Evolutionary conservation across 2,329 filamentous ascomycete species (phyloP).

Genomic region (Hypomyces rosellus): DNA sequence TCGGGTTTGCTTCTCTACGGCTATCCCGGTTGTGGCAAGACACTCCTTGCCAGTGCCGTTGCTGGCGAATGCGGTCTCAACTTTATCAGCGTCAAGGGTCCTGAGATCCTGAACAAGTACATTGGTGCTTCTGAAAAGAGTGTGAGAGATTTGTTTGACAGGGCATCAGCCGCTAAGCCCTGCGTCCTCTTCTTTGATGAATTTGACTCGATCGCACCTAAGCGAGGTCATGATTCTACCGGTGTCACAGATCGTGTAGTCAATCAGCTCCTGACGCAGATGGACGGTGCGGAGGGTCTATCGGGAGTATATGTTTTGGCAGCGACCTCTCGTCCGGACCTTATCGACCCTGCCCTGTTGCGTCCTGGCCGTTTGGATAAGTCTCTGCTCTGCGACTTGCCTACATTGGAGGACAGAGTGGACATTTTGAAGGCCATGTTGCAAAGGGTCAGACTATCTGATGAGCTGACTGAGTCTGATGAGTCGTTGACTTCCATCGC

Average conservation of each 20-base stretch:
- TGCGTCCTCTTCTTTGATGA: conserved; percentile 98
- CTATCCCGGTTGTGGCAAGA: conserved; percentile 94
- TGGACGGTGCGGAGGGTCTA: conserved; percentile 95
- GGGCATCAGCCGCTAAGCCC: conserved; percentile 81
- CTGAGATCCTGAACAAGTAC: conserved; percentile 98
- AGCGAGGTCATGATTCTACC: conserved; percentile 92
- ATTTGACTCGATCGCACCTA: conserved; percentile 96
- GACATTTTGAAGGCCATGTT: conserved; percentile 87
- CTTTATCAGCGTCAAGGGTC: conserved; percentile 97
- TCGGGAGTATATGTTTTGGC: conserved; percentile 95
- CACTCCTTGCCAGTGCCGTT: conserved; percentile 89
- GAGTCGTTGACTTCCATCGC: conserved; percentile 67
- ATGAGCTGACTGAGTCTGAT: conserved; percentile 53
- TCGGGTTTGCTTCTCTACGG: conserved; percentile 92
- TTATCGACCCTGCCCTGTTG: conserved; percentile 90
- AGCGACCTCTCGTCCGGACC: conserved; percentile 84
- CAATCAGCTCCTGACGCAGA: conserved; percentile 95
- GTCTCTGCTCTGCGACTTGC: conserved; percentile 85
- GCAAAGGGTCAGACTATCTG: conserved; percentile 67
- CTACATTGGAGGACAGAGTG: conserved; percentile 68
- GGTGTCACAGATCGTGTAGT: conserved; percentile 98
- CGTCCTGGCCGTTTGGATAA: conserved; percentile 92
- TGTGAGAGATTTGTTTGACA: conserved; percentile 89
- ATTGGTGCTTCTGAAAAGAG: conserved; percentile 97
- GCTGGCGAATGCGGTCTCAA: conserved; percentile 96